Conservation (phyloP, 169 alveolate genomes). For the Eimeria brunetti region DNA sequence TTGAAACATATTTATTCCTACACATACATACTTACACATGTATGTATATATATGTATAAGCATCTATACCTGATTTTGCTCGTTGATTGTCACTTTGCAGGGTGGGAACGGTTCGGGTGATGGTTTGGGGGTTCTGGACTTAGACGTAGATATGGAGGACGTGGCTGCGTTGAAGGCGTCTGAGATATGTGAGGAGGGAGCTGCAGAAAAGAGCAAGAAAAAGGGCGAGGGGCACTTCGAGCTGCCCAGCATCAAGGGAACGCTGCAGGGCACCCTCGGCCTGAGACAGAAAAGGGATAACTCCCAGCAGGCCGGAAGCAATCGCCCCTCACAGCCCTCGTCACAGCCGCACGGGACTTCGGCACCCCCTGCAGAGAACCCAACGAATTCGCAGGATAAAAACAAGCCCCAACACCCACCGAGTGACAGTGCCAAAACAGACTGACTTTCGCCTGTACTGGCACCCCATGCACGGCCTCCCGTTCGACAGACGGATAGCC, state of each 20-base stretch:
- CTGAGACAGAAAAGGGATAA: slow-evolving; percentile 35
- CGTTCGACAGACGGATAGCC: slow-evolving; percentile 5
- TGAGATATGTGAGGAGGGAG: slow-evolving; percentile 34
- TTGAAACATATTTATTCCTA: too few relatives aligned
- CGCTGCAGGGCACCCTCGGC: slow-evolving; percentile 64
- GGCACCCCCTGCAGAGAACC: neutral
- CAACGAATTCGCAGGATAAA: slow-evolving; percentile 4
- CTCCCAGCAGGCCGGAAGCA: slow-evolving; percentile 12
- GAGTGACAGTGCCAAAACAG: slow-evolving; percentile 8
- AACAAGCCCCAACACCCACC: slow-evolving; percentile 7
- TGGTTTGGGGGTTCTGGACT: slow-evolving; percentile 38
- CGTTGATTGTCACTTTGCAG: neutral
- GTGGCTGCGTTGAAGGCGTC: slow-evolving; percentile 51
- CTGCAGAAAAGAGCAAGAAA: neutral
- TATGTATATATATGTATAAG: neutral
- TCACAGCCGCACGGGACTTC: slow-evolving; percentile 16
- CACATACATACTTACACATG: too few relatives aligned
- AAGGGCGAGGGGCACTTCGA: slow-evolving; percentile 41
- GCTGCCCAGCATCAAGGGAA: slow-evolving; percentile 15
- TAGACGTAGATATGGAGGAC: slow-evolving; percentile 67
- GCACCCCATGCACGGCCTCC: neutral
- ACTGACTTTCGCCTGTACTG: neutral
- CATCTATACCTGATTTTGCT: neutral
- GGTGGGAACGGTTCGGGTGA: slow-evolving; percentile 49
- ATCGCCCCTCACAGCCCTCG: slow-evolving; percentile 29